These are phyloP conservation scores for Xylariales sp. DNA, from an alignment of 2,329 filamentous ascomycete genomes.

Conservation along the genomic window DNA sequence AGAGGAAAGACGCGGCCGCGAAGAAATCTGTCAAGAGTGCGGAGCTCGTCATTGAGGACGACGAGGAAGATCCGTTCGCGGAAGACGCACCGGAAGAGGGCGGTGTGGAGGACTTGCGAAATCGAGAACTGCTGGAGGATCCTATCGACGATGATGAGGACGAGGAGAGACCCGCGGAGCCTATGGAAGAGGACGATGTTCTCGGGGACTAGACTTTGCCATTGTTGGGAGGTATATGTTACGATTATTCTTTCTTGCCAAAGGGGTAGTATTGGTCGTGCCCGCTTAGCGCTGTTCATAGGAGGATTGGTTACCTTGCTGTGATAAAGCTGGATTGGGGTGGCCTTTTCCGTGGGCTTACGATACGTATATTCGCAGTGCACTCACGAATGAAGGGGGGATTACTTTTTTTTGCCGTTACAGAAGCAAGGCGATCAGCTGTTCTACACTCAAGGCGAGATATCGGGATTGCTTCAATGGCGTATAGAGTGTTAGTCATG, in stretches of 20 bases:
- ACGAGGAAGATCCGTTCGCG: conserved; percentile 40
- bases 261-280: conserved; percentile 1
- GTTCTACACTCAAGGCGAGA: not conserved
- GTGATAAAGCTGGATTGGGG: too few species aligned
- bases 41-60: conserved; percentile 41
- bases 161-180: conserved; percentile 28
- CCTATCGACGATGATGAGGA: conserved; percentile 37
- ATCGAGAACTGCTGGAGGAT: conserved; percentile 50
- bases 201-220: conserved; percentile 7
- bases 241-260: too few species aligned
- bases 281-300: too few species aligned
- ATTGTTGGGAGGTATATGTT: too few species aligned
- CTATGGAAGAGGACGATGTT: conserved; percentile 24
- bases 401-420: not conserved
- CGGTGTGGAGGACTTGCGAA: conserved; percentile 51
- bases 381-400: too few species aligned
- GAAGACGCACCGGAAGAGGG: conserved; percentile 53
- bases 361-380: too few species aligned
- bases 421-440: too few species aligned
- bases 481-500: not conserved
- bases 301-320: too few species aligned
- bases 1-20: conserved; percentile 34
- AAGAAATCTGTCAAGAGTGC: conserved; percentile 37
- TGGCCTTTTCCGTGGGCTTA: too few species aligned
- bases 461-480: not conserved